Conservation (phyloP, 768 basidiomycete genomes). For the Suillus luteus region DNA sequence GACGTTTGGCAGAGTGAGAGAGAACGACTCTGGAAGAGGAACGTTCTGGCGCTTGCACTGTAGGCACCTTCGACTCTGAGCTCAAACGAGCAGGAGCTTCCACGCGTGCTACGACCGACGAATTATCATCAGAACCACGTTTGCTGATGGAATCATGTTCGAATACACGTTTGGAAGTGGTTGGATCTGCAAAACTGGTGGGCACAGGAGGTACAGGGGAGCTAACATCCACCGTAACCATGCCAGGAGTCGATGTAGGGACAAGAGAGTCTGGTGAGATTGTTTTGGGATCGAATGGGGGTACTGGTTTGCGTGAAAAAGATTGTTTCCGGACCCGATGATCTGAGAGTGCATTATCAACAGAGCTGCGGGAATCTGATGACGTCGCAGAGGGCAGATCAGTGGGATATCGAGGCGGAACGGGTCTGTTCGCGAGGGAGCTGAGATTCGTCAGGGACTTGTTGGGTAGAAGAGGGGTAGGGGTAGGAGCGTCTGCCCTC, state of each 20-base stretch:
- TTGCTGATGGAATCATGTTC: slow-evolving; percentile 11
- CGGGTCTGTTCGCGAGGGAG: slow-evolving; percentile 56
- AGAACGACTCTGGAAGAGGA: slow-evolving; percentile 18
- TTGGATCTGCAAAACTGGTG: background rate
- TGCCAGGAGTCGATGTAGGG: slow-evolving; percentile 13
- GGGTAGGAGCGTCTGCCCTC: slow-evolving; percentile 24
- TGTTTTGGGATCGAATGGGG: slow-evolving; percentile 23
- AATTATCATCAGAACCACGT: background rate
- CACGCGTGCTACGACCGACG: background rate
- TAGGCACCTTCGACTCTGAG: slow-evolving; percentile 4
- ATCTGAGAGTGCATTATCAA: slow-evolving; percentile 19
- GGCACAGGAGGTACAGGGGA: background rate
- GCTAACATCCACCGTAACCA: background rate
- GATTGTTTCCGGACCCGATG: slow-evolving; percentile 34
- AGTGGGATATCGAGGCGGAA: slow-evolving; percentile 58
- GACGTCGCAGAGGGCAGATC: slow-evolving; percentile 49
- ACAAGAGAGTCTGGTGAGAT: slow-evolving; percentile 6
- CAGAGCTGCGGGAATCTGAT: slow-evolving; percentile 35
- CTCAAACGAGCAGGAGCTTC: slow-evolving; percentile 10
- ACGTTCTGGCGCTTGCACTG: slow-evolving; percentile 15
- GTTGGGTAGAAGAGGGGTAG: slow-evolving; percentile 22
- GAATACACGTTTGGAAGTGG: slow-evolving; percentile 10
- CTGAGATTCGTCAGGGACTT: slow-evolving; percentile 44
- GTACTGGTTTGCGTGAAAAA: slow-evolving; percentile 22
- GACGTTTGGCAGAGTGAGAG: slow-evolving; percentile 15